These are phyloP conservation scores for Fusarium miscanthi DNA, from an alignment of 2,329 filamentous ascomycete genomes.

Conservation along the genomic window DNA sequence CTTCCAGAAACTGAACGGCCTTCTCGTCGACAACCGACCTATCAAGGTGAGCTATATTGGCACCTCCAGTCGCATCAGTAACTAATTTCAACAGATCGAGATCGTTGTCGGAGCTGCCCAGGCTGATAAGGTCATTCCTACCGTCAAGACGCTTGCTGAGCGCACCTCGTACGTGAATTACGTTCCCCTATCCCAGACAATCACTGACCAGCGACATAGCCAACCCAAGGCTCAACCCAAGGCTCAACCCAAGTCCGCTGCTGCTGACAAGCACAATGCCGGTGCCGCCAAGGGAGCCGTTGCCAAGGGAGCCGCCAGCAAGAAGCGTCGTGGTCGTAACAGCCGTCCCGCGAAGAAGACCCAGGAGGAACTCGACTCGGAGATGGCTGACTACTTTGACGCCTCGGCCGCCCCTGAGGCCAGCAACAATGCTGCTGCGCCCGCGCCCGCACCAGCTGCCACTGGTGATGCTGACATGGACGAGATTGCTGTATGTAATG, in stretches of 20 bases:
- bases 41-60: slow-evolving; percentile 77
- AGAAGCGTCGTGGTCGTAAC: slow-evolving; percentile 65
- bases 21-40: slow-evolving; percentile 87
- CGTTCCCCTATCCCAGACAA: not conserved
- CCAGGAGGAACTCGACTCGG: slow-evolving; percentile 92
- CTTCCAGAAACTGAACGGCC: slow-evolving; percentile 83
- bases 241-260: slow-evolving; percentile 81
- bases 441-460: slow-evolving; percentile 58
- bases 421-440: slow-evolving; percentile 59
- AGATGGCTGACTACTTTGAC: slow-evolving; percentile 97
- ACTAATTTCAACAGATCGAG: slow-evolving; percentile 74
- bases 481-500: slow-evolving; percentile 63
- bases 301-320: slow-evolving; percentile 59
- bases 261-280: slow-evolving; percentile 74
- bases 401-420: slow-evolving; percentile 56
- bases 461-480: slow-evolving; percentile 73
- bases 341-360: slow-evolving; percentile 85
- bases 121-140: slow-evolving; percentile 73
- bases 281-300: slow-evolving; percentile 57
- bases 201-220: slow-evolving; percentile 39
- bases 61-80: not conserved
- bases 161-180: slow-evolving; percentile 74
- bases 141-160: slow-evolving; percentile 79
- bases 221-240: slow-evolving; percentile 51
- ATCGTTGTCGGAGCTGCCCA: slow-evolving; percentile 84